Base-by-base conservation (phyloP, 2,329 filamentous ascomycete species). In the Pseudogymnoascus sp. region DNA sequence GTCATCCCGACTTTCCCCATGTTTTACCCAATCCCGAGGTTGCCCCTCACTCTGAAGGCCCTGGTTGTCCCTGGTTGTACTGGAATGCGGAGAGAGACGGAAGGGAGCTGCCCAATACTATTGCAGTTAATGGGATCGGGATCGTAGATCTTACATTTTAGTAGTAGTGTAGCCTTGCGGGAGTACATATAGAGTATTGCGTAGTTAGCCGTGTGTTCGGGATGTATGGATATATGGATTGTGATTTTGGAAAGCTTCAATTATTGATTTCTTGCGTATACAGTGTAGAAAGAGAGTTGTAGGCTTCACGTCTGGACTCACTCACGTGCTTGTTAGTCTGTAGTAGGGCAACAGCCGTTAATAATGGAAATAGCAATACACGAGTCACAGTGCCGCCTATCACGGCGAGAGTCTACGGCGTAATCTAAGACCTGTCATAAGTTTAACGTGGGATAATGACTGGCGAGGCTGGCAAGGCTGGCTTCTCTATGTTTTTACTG, bases 341-440 rank as follows among this genome's bases (percentile, higher is more conserved):
- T n/a, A 45, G 12, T 13, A 25, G 12, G 7, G 5, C 25, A 21
- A 45, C 5, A 8, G 12, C 5, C 21, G 40, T 45, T 45, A 45
- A 45, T 45, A 45, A 45, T 45, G 40, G 40, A 45, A 45, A 45
- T 45, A 45, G 40, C 40, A 45, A 45, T 45, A 27, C 40, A 27
- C 40, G 40, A 45, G 40, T 45, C 40, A 45, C 40, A 45, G 40
- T 45, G 12, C 40, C 5, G 40, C 40, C 40, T 45, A 45, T 45
- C 40, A 45, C 18, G 25, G 21, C 21, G 21, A 18, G 40, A 45
- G 12, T 27, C 10, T 12, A 45, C 7, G 25, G 40, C n/a, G 42
- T 48, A 48, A 48, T 48, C 42, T 48, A 48, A 48, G 42, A 48
- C 42, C 42, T 48, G 42, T 48, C 42, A 48, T 48, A 48, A 48